Evolutionary conservation across 495 filamentous ascomycete species (phyloP).

Genomic region (Letharia columbiana): DNA sequence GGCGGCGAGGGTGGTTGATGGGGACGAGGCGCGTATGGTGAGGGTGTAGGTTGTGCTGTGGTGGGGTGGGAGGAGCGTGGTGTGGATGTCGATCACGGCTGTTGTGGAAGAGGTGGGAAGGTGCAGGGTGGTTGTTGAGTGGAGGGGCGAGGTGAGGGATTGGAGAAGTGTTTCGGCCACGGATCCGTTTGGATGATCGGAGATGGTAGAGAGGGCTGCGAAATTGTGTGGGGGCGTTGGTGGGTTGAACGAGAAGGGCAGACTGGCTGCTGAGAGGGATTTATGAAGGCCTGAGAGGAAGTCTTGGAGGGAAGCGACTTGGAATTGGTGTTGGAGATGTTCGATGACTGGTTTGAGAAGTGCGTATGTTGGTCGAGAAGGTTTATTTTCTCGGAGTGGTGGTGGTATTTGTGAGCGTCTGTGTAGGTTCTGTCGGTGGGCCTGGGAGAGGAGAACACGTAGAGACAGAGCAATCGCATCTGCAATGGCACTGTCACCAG

Average conservation of each 20-base stretch:
- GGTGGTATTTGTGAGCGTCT: conserved; percentile 53
- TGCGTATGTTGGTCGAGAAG: conserved; percentile 43
- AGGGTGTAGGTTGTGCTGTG: conserved; percentile 43
- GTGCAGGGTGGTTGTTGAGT: conserved; percentile 35
- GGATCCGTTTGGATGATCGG: conserved; percentile 16
- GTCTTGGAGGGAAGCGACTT: conserved; percentile 33
- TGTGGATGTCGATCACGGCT: conserved; percentile 40
- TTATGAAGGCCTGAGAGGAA: conserved; percentile 33
- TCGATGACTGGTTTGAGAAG: conserved; percentile 59
- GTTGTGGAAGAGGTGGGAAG: conserved; percentile 33
- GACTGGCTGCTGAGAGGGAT: conserved; percentile 36
- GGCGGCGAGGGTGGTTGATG: neutral
- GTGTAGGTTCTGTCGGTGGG: conserved; percentile 58
- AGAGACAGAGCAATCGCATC: conserved; percentile 47
- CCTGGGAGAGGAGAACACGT: conserved; percentile 61
- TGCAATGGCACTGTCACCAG: conserved; percentile 20
- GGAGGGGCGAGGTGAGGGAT: conserved; percentile 36
- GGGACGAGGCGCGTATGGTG: conserved; percentile 19
- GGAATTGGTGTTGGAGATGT: conserved; percentile 51
- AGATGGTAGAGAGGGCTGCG: conserved; percentile 14
- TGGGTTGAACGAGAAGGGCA: conserved; percentile 31
- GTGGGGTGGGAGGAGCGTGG: conserved; percentile 35
- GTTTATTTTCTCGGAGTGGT: conserved; percentile 45
- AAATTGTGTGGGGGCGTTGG: conserved; percentile 15
- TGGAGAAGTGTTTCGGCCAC: conserved; percentile 35